Evolutionary conservation across 768 basidiomycete species (phyloP), one percentile per base, ranked within the genome.

Genomic region (Multifurca ochricompacta): DNA sequence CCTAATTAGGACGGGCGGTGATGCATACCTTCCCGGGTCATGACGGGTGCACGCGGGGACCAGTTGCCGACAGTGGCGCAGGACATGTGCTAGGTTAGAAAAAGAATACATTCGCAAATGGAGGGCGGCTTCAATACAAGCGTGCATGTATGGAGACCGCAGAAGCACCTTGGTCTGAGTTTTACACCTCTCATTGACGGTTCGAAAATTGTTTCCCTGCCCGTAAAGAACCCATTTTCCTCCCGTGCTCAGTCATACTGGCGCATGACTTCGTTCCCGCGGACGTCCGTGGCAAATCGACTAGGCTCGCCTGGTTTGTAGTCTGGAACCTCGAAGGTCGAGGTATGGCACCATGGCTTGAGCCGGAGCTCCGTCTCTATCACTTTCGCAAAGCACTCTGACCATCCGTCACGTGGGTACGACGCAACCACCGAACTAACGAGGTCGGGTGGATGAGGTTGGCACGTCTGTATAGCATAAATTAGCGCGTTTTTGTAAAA

Each of bases 271-370:
- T 63, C 64, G 61, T 77, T 77, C 28, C 67, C 69, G 44, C 71
- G 67, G 50, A 78, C 74, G 54, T 76, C 74, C 37, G 70, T 71
- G 28, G 74, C 74, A 59, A 78, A 78, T 50, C 73, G 71, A 59
- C 76, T 77, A 47, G 60, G 60, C n/a, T 68, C 67, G 14, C 75
- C 76, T 45, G 65, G 60, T 60, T 63, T 69, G 75, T 75, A 77
- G 58, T 66, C 66, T 8, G 76, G 72, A 5, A 69, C 59, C 59
- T 77, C 77, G 56, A 77, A 78, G 30, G 73, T 69, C 31, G 73
- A 64, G n/a, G 70, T 70, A 64, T 77, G 75, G 64, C 74, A 77
- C 76, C 76, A 78, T 28, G 74, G 76, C 60, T 78, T 77, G 43
- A 73, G 64, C 27, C 62, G 30, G 35, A 76, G 65, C 63, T 79